Conservation (phyloP, 345 rosid genomes). For the Eucalyptus brandiana region DNA sequence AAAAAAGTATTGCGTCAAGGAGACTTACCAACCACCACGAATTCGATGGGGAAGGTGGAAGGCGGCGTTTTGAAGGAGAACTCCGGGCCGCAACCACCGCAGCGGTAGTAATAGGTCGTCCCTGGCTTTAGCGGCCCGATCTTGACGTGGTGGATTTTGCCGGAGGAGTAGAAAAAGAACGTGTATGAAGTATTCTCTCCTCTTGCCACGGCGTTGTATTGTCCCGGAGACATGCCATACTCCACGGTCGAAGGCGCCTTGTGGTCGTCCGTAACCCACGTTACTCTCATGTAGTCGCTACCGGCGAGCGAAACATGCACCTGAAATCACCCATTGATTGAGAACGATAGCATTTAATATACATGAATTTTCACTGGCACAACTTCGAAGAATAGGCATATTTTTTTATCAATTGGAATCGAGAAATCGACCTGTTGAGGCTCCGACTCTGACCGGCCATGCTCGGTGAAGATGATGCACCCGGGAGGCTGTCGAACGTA, state of each 20-base stretch:
- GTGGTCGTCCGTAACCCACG: slow-evolving; percentile 60
- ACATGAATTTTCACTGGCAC: background rate
- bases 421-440: slow-evolving; percentile 67
- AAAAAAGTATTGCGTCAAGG: background rate
- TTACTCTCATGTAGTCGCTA: slow-evolving; percentile 44
- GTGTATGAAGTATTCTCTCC: slow-evolving; percentile 55
- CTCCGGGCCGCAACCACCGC: slow-evolving; percentile 63
- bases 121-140: slow-evolving; percentile 64
- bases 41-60: slow-evolving; percentile 47
- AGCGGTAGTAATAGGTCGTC: slow-evolving; percentile 54
- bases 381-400: background rate
- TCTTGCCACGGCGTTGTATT: slow-evolving; percentile 19
- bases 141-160: slow-evolving; percentile 73
- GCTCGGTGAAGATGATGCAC: slow-evolving; percentile 24
- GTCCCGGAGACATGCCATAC: slow-evolving; percentile 45
- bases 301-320: slow-evolving; percentile 78
- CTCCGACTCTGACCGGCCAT: slow-evolving; percentile 38
- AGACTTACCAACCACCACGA: slow-evolving; percentile 58
- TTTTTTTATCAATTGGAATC: background rate
- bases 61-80: slow-evolving; percentile 83
- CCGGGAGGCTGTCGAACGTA: slow-evolving; percentile 47
- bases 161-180: slow-evolving; percentile 59
- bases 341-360: background rate
- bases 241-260: slow-evolving; percentile 36
- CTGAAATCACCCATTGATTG: slow-evolving; percentile 4